Evolutionary conservation across 75 land plant genomes (phyloP).

Genomic region (Picea sitchensis): DNA sequence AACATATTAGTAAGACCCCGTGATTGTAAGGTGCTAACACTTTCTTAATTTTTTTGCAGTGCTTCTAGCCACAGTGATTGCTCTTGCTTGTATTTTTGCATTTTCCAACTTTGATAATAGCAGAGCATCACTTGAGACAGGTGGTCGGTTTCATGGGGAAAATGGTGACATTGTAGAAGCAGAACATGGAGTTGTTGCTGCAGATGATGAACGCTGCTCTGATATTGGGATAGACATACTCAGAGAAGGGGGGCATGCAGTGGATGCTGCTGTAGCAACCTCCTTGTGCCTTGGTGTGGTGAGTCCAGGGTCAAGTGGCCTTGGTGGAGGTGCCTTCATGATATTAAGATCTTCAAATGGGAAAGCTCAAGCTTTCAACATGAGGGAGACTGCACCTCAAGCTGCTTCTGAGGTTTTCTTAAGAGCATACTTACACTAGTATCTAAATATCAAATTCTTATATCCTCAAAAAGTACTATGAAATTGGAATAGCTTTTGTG

Average conservation of each 20-base stretch:
- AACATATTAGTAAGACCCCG: too few relatives aligned
- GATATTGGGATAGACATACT: slow-evolving; percentile 63
- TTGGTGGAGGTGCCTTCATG: slow-evolving; percentile 93
- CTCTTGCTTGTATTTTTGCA: slow-evolving; percentile 6
- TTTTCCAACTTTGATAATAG: background rate
- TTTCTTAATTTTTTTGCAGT: background rate
- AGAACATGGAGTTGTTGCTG: slow-evolving; percentile 69
- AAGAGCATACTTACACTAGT: background rate
- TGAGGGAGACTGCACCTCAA: slow-evolving; percentile 85
- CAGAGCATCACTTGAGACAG: background rate
- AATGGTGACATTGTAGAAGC: background rate
- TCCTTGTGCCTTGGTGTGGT: slow-evolving; percentile 90
- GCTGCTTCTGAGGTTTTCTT: slow-evolving; percentile 73
- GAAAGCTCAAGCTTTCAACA: slow-evolving; percentile 50
- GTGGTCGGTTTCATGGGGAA: background rate
- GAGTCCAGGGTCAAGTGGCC: slow-evolving; percentile 76
- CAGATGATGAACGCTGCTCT: slow-evolving; percentile 92
- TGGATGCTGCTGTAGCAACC: slow-evolving; percentile 92
- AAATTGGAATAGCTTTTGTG: background rate
- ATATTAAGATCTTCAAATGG: slow-evolving; percentile 47
- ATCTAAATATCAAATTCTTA: background rate
- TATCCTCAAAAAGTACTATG: background rate
- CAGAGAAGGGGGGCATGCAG: slow-evolving; percentile 71
- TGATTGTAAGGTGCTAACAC: background rate
- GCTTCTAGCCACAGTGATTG: slow-evolving; percentile 3